phyloP scores from a whole-genome alignment of 2,329 filamentous ascomycete genomes.

The Trematosphaeria pertusa region DNA sequence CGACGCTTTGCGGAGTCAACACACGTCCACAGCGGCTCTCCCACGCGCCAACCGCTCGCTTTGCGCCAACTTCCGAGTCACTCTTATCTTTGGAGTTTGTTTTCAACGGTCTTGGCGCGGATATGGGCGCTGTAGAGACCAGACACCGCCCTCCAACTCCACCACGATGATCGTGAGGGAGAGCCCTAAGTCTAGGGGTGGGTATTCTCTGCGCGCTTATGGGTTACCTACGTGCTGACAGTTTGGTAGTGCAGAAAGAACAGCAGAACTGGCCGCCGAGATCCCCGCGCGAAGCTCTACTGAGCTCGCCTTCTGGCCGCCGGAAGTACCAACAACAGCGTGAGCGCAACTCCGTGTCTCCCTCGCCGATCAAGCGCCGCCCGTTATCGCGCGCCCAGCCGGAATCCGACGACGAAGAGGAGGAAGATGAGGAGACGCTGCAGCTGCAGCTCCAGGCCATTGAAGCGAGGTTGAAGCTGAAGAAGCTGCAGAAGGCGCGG shows the following conservation, averaged over 20 bases:
- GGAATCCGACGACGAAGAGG: slow-evolving; percentile 66
- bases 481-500: slow-evolving; percentile 74
- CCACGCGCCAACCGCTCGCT: slow-evolving; percentile 6
- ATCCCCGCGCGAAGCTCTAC: slow-evolving; percentile 67
- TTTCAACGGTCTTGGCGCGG: slow-evolving; percentile 22
- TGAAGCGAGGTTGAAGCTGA: slow-evolving; percentile 84
- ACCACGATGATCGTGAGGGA: slow-evolving; percentile 55
- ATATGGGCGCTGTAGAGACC: slow-evolving; percentile 36
- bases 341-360: slow-evolving; percentile 62
- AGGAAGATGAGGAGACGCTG: slow-evolving; percentile 88
- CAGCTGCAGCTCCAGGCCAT: slow-evolving; percentile 88
- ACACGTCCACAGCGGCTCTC: slow-evolving; percentile 2
- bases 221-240: no score
- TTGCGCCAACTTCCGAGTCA: not conserved
- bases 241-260: slow-evolving; percentile 43
- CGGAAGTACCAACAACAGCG: slow-evolving; percentile 71
- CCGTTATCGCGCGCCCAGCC: slow-evolving; percentile 28
- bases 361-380: slow-evolving; percentile 64
- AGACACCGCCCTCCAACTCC: slow-evolving; percentile 23
- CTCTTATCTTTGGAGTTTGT: not conserved
- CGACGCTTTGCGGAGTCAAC: slow-evolving; percentile 27
- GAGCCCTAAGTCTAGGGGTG: slow-evolving; percentile 54
- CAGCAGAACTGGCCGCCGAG: slow-evolving; percentile 66
- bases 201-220: no score
- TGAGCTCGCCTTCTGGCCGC: slow-evolving; percentile 79